Percentiles rank a stretch among this genome's conserved stretches.
These are phyloP conservation scores for Gnomoniopsis smithogilvyi DNA, from an alignment of 2,329 filamentous ascomycete species.

Conservation along the genomic window DNA sequence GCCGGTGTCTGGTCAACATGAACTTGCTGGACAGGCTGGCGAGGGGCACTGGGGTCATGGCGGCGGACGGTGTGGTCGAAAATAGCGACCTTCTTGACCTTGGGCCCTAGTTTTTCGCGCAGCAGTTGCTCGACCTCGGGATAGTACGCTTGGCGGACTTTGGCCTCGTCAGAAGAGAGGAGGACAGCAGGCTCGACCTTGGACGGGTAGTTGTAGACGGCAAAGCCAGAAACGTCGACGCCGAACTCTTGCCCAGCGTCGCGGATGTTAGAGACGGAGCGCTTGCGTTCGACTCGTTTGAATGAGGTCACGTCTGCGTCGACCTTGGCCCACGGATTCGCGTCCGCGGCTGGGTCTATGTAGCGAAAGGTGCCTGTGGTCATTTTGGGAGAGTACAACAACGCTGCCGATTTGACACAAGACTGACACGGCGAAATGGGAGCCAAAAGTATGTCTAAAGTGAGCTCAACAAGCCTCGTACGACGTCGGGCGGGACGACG, in stretches of 20 bases:
- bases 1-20: slow-evolving; percentile 69
- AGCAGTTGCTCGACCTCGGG: slow-evolving; percentile 57
- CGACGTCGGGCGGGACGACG: no score
- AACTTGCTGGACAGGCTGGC: slow-evolving; percentile 66
- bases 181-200: slow-evolving; percentile 46
- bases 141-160: slow-evolving; percentile 58
- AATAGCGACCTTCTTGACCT: slow-evolving; percentile 60
- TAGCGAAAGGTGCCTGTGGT: slow-evolving; percentile 47
- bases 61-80: slow-evolving; percentile 71
- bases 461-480: no score
- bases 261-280: slow-evolving; percentile 54
- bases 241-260: slow-evolving; percentile 46
- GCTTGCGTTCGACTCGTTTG: slow-evolving; percentile 39
- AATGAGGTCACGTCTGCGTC: slow-evolving; percentile 57
- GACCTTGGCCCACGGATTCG: slow-evolving; percentile 63
- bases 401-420: not conserved
- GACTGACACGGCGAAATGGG: not conserved
- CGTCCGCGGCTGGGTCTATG: slow-evolving; percentile 50
- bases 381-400: not conserved
- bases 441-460: no score
- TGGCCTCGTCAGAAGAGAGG: slow-evolving; percentile 42
- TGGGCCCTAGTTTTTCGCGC: slow-evolving; percentile 45
- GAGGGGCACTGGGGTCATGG: slow-evolving; percentile 47
- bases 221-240: slow-evolving; percentile 58
- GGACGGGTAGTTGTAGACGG: slow-evolving; percentile 49